phyloP scores from a whole-genome alignment of 495 filamentous ascomycete species.

The Cercophora samala region DNA sequence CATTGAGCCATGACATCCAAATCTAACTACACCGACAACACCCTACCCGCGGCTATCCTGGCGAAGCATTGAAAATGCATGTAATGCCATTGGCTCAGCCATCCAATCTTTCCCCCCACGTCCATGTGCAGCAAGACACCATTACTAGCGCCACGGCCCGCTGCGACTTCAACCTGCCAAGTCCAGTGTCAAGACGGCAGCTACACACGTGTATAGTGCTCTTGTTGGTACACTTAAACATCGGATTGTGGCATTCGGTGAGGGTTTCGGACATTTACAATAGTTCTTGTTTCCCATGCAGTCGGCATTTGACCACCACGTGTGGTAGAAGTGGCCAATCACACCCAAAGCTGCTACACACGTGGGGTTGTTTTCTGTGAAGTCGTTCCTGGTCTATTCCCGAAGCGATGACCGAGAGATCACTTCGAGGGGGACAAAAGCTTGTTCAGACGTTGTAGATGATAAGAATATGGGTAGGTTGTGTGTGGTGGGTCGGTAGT shows the following conservation, averaged over 20 bases:
- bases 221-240: neutral
- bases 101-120: neutral
- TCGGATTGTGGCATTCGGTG: neutral
- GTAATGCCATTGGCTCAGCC: neutral
- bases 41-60: neutral
- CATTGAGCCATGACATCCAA: neutral
- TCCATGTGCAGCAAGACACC: neutral
- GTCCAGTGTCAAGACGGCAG: neutral
- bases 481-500: neutral
- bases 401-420: neutral
- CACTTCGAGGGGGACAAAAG: neutral
- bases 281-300: no score
- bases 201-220: neutral
- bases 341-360: neutral
- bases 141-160: slow-evolving; percentile 1
- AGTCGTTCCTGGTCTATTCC: neutral
- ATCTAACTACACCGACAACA: no score
- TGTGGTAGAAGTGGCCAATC: neutral
- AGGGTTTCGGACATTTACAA: neutral
- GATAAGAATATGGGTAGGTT: neutral
- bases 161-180: neutral
- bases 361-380: neutral
- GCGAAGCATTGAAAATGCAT: neutral
- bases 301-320: neutral
- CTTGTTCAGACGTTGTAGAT: neutral